These are phyloP conservation scores for Chlamydomonas incerta DNA, from an alignment of 139 green algal genomes.

Conservation along the genomic window DNA sequence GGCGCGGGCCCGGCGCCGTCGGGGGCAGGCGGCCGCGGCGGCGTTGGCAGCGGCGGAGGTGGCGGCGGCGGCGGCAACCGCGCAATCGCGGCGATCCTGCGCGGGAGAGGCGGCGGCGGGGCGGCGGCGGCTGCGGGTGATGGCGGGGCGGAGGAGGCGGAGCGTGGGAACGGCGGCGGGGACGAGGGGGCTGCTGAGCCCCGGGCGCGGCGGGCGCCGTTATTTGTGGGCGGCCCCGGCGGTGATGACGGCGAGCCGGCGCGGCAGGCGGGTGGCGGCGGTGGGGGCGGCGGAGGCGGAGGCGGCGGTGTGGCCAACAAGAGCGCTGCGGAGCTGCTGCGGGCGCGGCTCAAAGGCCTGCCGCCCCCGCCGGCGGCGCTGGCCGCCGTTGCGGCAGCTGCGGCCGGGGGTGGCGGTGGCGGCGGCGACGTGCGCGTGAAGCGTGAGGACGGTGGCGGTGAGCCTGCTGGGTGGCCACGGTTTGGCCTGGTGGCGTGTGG, in stretches of 20 bases:
- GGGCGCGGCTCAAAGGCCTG: conserved; percentile 42
- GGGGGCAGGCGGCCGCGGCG: too few relatives aligned
- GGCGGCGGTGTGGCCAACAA: conserved; percentile 40
- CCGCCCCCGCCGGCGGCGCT: neutral
- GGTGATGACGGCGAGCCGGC: neutral
- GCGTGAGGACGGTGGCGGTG: neutral
- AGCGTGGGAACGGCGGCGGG: neutral
- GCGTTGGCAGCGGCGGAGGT: neutral
- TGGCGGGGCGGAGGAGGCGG: neutral
- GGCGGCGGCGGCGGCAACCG: conserved; percentile 57
- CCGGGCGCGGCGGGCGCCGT: neutral
- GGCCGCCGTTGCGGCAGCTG: neutral
- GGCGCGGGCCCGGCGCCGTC: too few relatives aligned
- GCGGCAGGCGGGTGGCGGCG: neutral
- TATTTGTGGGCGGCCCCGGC: neutral
- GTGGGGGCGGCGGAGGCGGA: neutral
- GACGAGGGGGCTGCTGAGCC: neutral
- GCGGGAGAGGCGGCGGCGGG: conserved; percentile 54
- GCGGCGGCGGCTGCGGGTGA: neutral
- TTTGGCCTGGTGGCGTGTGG: too few relatives aligned
- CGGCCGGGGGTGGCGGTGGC: neutral
- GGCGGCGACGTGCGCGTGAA: neutral
- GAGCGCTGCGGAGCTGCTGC: conserved; percentile 46
- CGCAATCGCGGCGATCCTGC: conserved; percentile 70
- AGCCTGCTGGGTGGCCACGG: neutral